Evolutionary conservation across 2,329 filamentous ascomycete genomes (phyloP).

Genomic region (Beauveria sp.): DNA sequence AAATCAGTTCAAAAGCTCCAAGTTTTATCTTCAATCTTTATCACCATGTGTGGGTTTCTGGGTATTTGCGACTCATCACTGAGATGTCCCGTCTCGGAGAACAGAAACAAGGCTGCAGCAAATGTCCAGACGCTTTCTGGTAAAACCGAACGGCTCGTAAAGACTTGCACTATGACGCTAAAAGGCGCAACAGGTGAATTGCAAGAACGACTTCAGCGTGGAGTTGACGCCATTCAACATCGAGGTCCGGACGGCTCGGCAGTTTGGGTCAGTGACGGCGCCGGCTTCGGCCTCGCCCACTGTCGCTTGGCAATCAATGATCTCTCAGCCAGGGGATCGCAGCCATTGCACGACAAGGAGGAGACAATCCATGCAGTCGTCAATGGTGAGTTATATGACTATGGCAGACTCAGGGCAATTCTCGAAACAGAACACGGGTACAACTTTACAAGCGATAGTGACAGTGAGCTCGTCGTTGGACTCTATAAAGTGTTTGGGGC

Average conservation of each 20-base stretch:
- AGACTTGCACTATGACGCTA: too few relatives aligned
- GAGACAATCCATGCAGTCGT: conserved; percentile 45
- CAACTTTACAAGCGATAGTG: conserved; percentile 36
- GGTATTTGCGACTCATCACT: too few relatives aligned
- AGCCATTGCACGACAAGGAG: conserved; percentile 33
- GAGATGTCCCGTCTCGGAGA: too few relatives aligned
- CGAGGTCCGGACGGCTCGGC: not conserved
- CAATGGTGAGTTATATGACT: conserved; percentile 51
- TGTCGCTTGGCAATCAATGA: conserved; percentile 47
- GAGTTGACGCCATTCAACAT: not conserved
- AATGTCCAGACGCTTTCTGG: too few relatives aligned
- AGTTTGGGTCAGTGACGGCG: not conserved
- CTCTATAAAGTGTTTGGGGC: conserved; percentile 19
- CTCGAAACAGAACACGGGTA: conserved; percentile 30
- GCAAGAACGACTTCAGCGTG: too few relatives aligned
- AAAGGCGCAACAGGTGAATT: too few relatives aligned
- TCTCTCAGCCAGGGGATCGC: conserved; percentile 34
- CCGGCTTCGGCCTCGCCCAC: conserved; percentile 31
- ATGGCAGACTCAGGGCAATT: conserved; percentile 32
- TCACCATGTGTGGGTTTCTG: too few relatives aligned
- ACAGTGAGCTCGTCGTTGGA: conserved; percentile 45
- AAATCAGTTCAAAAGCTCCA: too few relatives aligned
- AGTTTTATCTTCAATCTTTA: too few relatives aligned
- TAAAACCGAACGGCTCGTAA: too few relatives aligned
- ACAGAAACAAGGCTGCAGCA: too few relatives aligned